These are phyloP conservation scores for Nannochloropsis salina DNA, from an alignment of 108 stramenopile species.

Conservation along the genomic window DNA sequence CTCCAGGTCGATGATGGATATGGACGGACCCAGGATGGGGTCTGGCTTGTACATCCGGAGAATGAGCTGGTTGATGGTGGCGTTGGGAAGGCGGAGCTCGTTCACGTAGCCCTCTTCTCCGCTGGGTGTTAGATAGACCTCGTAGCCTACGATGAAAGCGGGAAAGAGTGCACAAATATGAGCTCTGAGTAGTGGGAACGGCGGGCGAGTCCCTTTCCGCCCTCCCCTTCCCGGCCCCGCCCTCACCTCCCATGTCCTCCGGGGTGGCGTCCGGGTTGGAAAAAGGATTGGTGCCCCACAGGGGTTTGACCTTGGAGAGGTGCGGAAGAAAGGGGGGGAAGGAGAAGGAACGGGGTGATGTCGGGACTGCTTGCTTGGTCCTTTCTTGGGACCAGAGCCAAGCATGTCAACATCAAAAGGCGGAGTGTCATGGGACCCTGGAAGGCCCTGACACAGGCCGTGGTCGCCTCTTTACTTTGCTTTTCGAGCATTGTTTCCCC, in stretches of 20 bases:
- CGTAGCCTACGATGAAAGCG: not conserved
- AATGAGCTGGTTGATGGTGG: not conserved
- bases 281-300: not conserved
- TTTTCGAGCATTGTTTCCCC: too few species aligned
- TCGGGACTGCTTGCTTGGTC: too few species aligned
- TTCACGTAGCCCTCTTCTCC: not conserved
- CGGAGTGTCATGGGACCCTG: too few species aligned
- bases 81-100: constrained; percentile 13
- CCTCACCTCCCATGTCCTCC: not conserved
- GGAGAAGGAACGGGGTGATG: not conserved
- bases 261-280: not conserved
- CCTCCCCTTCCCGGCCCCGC: not conserved
- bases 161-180: not conserved
- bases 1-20: not conserved
- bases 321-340: not conserved
- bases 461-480: too few species aligned
- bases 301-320: not conserved
- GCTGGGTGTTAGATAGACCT: not conserved
- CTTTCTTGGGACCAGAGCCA: too few species aligned
- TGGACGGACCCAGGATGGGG: not conserved
- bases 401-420: too few species aligned
- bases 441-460: too few species aligned
- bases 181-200: not conserved
- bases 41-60: not conserved
- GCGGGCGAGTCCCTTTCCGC: not conserved